Base-by-base conservation (phyloP, 371 early-diverging fungal genomes). In the Rhizopus microsporus region DNA sequence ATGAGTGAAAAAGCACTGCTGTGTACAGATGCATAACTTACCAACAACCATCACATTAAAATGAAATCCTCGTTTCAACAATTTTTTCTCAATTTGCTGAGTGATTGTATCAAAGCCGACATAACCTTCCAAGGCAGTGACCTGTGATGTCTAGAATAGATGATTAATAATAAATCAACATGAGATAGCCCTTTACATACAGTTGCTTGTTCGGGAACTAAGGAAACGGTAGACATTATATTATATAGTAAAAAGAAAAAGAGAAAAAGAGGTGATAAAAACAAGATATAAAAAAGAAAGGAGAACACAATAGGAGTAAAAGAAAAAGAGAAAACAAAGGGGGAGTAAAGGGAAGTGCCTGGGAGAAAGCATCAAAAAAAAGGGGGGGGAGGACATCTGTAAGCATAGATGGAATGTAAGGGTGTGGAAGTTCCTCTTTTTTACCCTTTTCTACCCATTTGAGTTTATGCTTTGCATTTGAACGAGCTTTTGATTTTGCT, bases 81-180 rank as follows among this genome's bases (percentile, higher is more conserved):
- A 81, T 77, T 93, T 93, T 75, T 88, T 88, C 71, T 94, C 93
- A 67, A 94, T 93, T 74, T 97, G 98, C 54, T 85, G 82, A 52
- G 95, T 91, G 77, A 96, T 90, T 54, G 92, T 88, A 81, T 96
- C 98, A 74, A 96, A 96, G 46, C 96, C 98, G 65, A 97, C 96
- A 74, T 95, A 95, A 54, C 86, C 84, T 70, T 83, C 79, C 35
- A 60, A 60, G 5, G 51, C 29, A 23, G 65, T 65, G 5, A 12
- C 29, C 9, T 17, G 46, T 9, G 46, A 46, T 4, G 46, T 46
- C 43, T 43, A 43, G 5, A 15, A 43, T n/a, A 43, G 15, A 13
- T n/a, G 16, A 13, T 23, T 23, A 23, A 23, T 23, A 23, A 43
- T n/a, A 10, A 43, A 13, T n/a, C 6, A 16, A 43, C 6, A 10